Percentiles rank a stretch among this genome's conserved stretches.
These are phyloP conservation scores for Beta vulgaris DNA, from an alignment of 148 eudicot genomes.

Conservation along the genomic window DNA sequence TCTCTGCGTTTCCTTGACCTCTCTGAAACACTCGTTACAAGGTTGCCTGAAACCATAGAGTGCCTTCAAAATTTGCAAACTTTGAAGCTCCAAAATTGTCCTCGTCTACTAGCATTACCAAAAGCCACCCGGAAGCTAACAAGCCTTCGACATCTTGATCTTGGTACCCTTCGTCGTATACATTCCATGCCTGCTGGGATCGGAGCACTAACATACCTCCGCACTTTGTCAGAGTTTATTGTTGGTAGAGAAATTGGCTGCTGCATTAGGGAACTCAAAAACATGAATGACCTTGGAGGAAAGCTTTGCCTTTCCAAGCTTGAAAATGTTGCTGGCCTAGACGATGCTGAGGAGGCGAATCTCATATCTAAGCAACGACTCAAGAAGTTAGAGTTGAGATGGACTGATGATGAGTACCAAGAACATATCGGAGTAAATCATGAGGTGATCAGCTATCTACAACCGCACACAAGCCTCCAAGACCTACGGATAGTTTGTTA, in stretches of 20 bases:
- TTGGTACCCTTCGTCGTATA: constrained; percentile 6
- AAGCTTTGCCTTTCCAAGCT: constrained; percentile 24
- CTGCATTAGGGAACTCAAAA: constrained; percentile 1
- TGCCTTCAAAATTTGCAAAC: constrained; percentile 9
- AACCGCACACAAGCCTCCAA: constrained; percentile 7
- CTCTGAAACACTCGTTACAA: constrained; percentile 13
- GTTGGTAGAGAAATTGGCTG: neutral
- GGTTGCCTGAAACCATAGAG: constrained; percentile 17
- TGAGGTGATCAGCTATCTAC: neutral
- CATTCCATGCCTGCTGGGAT: constrained; percentile 19
- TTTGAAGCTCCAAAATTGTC: constrained; percentile 16
- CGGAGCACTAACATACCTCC: constrained; percentile 13
- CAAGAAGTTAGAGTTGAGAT: constrained; percentile 17
- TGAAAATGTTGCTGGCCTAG: constrained; percentile 10
- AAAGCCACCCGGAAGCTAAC: constrained; percentile 7
- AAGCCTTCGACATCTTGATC: constrained; percentile 22
- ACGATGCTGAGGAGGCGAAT: constrained; percentile 11
- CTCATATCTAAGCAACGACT: constrained; percentile 2
- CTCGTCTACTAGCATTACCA: constrained; percentile 14
- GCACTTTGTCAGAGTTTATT: constrained; percentile 18
- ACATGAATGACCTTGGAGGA: constrained; percentile 1
- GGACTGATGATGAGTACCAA: constrained; percentile 6
- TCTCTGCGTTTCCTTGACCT: constrained; percentile 12
- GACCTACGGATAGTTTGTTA: constrained; percentile 14
- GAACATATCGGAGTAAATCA: neutral